Evolutionary conservation across 768 basidiomycete genomes (phyloP).

Genomic region (Leccinum rimulosum): DNA sequence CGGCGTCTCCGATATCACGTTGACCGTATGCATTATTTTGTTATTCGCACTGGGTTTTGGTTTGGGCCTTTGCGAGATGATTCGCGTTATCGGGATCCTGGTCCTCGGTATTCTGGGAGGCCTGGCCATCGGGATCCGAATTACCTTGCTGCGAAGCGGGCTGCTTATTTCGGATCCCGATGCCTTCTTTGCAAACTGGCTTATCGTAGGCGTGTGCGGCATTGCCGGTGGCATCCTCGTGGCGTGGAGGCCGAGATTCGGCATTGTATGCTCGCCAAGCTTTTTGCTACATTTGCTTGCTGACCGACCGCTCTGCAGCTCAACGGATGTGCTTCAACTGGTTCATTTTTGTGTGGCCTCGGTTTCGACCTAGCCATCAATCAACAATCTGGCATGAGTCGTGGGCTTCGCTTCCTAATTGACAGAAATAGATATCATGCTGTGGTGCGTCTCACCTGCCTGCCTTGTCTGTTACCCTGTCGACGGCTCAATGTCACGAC

Average conservation of each 20-base stretch:
- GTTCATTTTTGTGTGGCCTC: slow-evolving; percentile 57
- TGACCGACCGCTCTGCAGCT: slow-evolving; percentile 31
- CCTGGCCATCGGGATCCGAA: slow-evolving; percentile 53
- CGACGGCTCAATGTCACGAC: neutral
- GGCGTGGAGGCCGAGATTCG: slow-evolving; percentile 44
- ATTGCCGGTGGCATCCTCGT: slow-evolving; percentile 41
- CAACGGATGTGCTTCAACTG: slow-evolving; percentile 52
- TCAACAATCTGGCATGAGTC: slow-evolving; percentile 59
- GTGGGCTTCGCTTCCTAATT: slow-evolving; percentile 60
- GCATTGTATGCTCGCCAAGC: slow-evolving; percentile 41
- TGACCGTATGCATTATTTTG: slow-evolving; percentile 47
- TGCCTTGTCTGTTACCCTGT: neutral
- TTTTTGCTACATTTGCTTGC: neutral
- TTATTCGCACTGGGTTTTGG: slow-evolving; percentile 51
- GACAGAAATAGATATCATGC: slow-evolving; percentile 60
- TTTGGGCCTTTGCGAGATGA: slow-evolving; percentile 52
- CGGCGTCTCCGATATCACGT: slow-evolving; percentile 50
- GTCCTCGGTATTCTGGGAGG: slow-evolving; percentile 54
- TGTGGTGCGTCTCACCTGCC: slow-evolving; percentile 37
- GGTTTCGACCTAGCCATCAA: slow-evolving; percentile 57
- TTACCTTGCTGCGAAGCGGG: slow-evolving; percentile 47
- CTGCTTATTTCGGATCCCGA: slow-evolving; percentile 42
- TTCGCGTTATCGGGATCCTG: slow-evolving; percentile 45
- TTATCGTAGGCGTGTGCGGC: slow-evolving; percentile 47
- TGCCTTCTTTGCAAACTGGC: slow-evolving; percentile 49